These are phyloP conservation scores for Astrothelium subdiscretum DNA, from an alignment of 495 filamentous ascomycete species.

Conservation along the genomic window DNA sequence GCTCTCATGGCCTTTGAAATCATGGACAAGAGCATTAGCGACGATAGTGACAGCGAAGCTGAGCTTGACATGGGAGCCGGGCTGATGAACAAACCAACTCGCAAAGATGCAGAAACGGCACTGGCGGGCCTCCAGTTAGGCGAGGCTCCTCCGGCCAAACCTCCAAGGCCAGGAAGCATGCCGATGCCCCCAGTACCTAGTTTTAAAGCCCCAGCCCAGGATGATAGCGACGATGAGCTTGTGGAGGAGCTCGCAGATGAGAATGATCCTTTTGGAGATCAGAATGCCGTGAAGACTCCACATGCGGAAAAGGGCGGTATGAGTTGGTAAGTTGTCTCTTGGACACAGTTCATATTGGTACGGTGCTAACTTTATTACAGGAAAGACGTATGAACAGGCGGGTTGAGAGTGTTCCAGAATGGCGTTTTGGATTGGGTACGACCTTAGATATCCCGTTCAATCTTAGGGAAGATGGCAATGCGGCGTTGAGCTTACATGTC, in stretches of 20 bases:
- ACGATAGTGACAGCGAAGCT: slow-evolving; percentile 85
- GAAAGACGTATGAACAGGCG: not conserved
- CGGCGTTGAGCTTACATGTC: no score
- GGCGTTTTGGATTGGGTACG: not conserved
- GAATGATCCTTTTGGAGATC: slow-evolving; percentile 69
- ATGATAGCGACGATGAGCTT: slow-evolving; percentile 27
- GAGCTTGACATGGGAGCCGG: slow-evolving; percentile 14
- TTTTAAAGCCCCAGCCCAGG: slow-evolving; percentile 26
- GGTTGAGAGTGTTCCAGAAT: not conserved
- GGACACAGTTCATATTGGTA: no score
- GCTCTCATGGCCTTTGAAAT: slow-evolving; percentile 92
- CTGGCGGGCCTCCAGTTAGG: slow-evolving; percentile 25
- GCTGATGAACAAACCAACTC: not conserved
- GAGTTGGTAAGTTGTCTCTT: slow-evolving; percentile 39
- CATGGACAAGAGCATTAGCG: slow-evolving; percentile 87
- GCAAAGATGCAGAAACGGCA: slow-evolving; percentile 10
- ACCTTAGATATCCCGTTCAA: not conserved
- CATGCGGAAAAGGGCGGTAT: slow-evolving; percentile 41
- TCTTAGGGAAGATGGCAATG: not conserved
- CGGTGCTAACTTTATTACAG: not conserved
- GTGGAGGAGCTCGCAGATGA: slow-evolving; percentile 47
- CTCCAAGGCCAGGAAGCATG: slow-evolving; percentile 23
- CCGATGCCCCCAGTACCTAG: slow-evolving; percentile 29
- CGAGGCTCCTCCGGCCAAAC: slow-evolving; percentile 25
- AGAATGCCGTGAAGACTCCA: slow-evolving; percentile 57